Evolutionary conservation across 2,329 filamentous ascomycete genomes (phyloP).

Genomic region (Knufia fluminis): DNA sequence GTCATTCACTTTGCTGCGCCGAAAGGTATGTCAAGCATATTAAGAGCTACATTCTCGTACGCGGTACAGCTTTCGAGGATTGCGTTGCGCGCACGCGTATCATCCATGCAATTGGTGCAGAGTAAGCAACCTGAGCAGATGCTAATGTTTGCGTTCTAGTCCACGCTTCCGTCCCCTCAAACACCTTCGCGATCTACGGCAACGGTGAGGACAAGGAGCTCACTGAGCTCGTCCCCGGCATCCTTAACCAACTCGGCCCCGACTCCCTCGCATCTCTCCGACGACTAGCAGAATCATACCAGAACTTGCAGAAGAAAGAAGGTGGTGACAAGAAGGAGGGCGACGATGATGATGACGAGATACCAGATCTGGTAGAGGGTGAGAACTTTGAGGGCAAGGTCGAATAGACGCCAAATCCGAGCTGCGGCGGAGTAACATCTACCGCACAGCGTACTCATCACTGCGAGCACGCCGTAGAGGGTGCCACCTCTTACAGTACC

Average conservation of each 20-base stretch:
- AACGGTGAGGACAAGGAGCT: slow-evolving; percentile 99
- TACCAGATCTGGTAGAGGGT: slow-evolving; percentile 91
- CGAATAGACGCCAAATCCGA: slow-evolving; percentile 53
- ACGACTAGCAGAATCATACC: slow-evolving; percentile 98
- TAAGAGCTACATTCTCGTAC: no score
- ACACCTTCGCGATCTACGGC: slow-evolving; percentile 99
- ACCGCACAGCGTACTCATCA: no score
- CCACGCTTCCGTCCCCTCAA: slow-evolving; percentile 90
- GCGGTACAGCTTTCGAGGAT: no score
- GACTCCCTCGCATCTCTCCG: slow-evolving; percentile 95
- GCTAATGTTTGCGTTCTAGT: no score
- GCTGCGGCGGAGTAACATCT: not conserved
- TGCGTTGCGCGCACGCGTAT: no score
- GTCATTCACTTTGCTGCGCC: slow-evolving; percentile 98
- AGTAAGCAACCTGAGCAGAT: no score
- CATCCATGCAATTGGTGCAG: no score
- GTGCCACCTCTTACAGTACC: no score
- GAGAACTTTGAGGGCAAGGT: slow-evolving; percentile 98
- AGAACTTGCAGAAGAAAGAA: slow-evolving; percentile 94
- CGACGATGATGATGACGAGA: slow-evolving; percentile 73
- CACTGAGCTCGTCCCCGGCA: slow-evolving; percentile 96
- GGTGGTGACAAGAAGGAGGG: slow-evolving; percentile 63
- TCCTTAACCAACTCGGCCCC: slow-evolving; percentile 98
- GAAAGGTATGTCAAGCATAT: slow-evolving; percentile 79
- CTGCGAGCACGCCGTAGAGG: no score